Conservation (phyloP, 345 rosid genomes). For the Salix viminalis region DNA sequence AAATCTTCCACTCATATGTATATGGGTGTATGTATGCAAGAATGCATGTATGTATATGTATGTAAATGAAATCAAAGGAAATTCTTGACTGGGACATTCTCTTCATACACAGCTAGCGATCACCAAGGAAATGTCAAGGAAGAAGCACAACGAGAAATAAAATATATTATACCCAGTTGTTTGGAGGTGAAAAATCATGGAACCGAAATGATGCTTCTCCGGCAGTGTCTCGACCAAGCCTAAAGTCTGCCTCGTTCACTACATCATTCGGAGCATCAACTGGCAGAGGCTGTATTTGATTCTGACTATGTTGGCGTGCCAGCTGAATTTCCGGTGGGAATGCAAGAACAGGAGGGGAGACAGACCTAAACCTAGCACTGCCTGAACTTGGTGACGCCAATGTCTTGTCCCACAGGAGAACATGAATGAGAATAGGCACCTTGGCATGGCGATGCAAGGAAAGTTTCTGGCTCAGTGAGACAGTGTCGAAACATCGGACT, state of each 20-base stretch:
- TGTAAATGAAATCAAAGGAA: neutral
- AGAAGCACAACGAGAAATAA: neutral
- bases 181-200: constrained; percentile 61
- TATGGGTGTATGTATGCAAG: neutral
- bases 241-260: constrained; percentile 22
- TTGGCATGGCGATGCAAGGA: constrained; percentile 87
- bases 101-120: constrained; percentile 1
- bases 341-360: constrained; percentile 31
- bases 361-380: constrained; percentile 26
- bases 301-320: constrained; percentile 43
- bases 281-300: constrained; percentile 58
- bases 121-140: neutral
- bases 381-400: constrained; percentile 20
- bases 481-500: constrained; percentile 70
- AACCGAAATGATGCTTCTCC: constrained; percentile 84
- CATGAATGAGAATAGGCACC: constrained; percentile 58
- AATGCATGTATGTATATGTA: neutral
- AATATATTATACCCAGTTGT: constrained; percentile 45
- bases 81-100: neutral
- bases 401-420: constrained; percentile 60
- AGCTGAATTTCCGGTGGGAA: constrained; percentile 32
- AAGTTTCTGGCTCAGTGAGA: constrained; percentile 87
- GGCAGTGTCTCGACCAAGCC: constrained; percentile 55
- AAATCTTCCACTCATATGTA: neutral
- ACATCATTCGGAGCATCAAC: constrained; percentile 22